Base-by-base conservation (phyloP, 2,329 filamentous ascomycete genomes). In the Verticillium albo-atrum region DNA sequence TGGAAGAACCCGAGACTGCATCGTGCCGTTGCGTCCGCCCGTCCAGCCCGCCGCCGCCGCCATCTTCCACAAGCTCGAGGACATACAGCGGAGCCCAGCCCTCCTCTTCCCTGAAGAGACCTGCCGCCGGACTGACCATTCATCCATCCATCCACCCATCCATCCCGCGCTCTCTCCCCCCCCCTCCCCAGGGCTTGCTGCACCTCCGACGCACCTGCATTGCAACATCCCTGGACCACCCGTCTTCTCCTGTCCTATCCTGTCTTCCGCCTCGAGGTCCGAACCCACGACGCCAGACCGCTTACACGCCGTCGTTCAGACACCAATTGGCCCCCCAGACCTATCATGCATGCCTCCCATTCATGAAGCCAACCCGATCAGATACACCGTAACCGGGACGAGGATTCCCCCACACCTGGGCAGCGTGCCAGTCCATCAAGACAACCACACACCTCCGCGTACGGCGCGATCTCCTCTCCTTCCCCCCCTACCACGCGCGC, bases 281-380 rank as follows among this genome's bases (percentile, higher is more conserved):
- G n/a, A n/a, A 71, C 70, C 69, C 71, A 70, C 66, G 42, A 68
- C 69, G 66, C n/a, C 68, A 63, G 66, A 63, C 67, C 67, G 68
- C 68, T 72, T 69, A 71, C 71, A 67, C 68, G 67, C 65, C 55
- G 58, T 66, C 67, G 52, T 68, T 65, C 67, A 71, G 70, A 68
- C 70, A 73, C 73, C 72, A 60, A 76, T 76, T 75, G 71, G 67
- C 68, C 72, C 66, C 66, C 68, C 72, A 65, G 32, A 67, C 65
- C 70, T 74, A 77, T 74, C 72, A 81, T 82, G 79, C 78, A 81
- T 79, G 74, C 70, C 74, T 75, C 67, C 73, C 75, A 74, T 72
- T 72, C 71, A 74, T 74, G 73, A 73, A 72, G 67, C 74, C 66
- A 74, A 72, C 71, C 68, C 67, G 64, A 66, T 17, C 66, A 69